Percentiles rank a stretch among this genome's conserved stretches.
phyloP scores from a whole-genome alignment of 805 yeast genomes.

The Metschnikowia rubicola region DNA sequence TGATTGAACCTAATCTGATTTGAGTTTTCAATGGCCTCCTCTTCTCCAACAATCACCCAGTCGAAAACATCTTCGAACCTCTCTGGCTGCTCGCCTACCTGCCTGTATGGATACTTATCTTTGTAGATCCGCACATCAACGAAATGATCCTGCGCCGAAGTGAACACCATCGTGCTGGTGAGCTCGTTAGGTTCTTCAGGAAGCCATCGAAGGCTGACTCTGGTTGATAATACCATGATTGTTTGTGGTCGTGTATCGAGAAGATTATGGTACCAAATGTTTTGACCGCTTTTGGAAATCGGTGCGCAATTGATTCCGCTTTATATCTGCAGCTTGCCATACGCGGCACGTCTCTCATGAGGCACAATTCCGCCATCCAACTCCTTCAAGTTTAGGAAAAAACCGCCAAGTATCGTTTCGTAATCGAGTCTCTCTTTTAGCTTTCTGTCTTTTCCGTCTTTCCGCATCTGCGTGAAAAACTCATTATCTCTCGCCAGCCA shows the following conservation, averaged over 20 bases:
- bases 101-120: slow-evolving; percentile 12
- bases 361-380: slow-evolving; percentile 35
- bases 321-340: not conserved
- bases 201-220: slow-evolving; percentile 54
- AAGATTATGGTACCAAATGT: not conserved
- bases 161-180: slow-evolving; percentile 47
- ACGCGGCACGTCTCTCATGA: slow-evolving; percentile 8
- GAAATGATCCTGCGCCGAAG: slow-evolving; percentile 42
- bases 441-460: slow-evolving; percentile 17
- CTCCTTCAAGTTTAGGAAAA: slow-evolving; percentile 29
- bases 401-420: slow-evolving; percentile 34
- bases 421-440: slow-evolving; percentile 28
- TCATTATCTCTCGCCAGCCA: slow-evolving; percentile 40
- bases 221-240: slow-evolving; percentile 37
- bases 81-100: slow-evolving; percentile 4
- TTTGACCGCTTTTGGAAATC: slow-evolving; percentile 2
- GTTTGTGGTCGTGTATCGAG: not conserved
- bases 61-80: slow-evolving; percentile 39
- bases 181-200: slow-evolving; percentile 39
- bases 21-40: slow-evolving; percentile 35
- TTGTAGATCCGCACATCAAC: slow-evolving; percentile 43
- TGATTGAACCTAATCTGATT: slow-evolving; percentile 39
- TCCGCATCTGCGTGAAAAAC: slow-evolving; percentile 24
- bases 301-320: slow-evolving; percentile 8
- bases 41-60: slow-evolving; percentile 57